Base-by-base conservation (phyloP, 768 basidiomycete genomes). In the Suillus subaureus region DNA sequence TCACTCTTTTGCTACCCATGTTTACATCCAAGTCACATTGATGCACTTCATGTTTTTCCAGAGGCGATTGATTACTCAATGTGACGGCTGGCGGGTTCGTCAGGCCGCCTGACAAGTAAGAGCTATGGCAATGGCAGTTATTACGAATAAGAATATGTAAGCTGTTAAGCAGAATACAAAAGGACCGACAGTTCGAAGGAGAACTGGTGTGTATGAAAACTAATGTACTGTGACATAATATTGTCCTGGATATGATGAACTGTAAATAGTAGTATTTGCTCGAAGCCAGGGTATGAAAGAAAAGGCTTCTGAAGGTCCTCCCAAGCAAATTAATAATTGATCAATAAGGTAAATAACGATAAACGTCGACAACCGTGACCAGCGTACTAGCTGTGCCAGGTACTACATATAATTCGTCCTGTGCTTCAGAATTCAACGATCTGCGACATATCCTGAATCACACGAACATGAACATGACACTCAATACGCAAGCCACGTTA, bases 401-500 rank as follows among this genome's bases (percentile, higher is more conserved):
- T 28, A 39, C n/a, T n/a, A n/a, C n/a, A 40, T 21, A 26, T 18
- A 16, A 26, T 26, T 1, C 18, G 40, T 42, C 26, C 21, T 12
- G 31, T 39, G 16, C 26, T 42, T 60, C 58, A 60, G 4, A 60
- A 12, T 28, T 60, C 58, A 42, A 60, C 6, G 40, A 42, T 28
- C 18, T 60, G 58, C 28, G 28, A 42, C 39, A 60, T 31, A 21
- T 60, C 40, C 58, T 60, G 58, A 4, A 42, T 31, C 58, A 28
- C 18, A 42, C 4, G 7, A 42, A 42, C 26, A 58, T 60, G 18
- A 60, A 40, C 6, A 60, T 28, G 5, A 60, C 6, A n/a, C 18
- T 60, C 26, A 21, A 28, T 11, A 13, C 18, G 28, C 58, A 60
- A 60, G 40, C 6, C 28, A 42, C 40, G 0, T 60, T n/a, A 21